Percentiles rank a stretch among this genome's conserved stretches.
phyloP scores from a whole-genome alignment of 1,139 yeast genomes.

The Geotrichum reessii region DNA sequence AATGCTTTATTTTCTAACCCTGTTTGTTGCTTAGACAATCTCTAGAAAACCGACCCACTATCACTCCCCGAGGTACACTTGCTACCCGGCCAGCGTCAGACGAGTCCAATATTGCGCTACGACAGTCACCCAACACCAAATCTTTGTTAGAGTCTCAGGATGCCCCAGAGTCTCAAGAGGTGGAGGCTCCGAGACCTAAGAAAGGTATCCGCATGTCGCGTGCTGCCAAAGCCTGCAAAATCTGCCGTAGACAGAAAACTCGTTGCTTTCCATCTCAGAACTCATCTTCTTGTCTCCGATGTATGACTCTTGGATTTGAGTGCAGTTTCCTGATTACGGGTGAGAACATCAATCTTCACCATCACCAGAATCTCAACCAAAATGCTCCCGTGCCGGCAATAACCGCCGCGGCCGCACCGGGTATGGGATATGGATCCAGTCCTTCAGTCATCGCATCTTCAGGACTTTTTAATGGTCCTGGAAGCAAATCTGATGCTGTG shows the following conservation, averaged over 20 bases:
- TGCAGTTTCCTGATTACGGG: slow-evolving; percentile 45
- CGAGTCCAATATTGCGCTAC: background rate
- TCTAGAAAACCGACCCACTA: background rate
- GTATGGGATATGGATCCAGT: background rate
- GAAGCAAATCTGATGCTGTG: background rate
- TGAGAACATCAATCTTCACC: slow-evolving; percentile 4
- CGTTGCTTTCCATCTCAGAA: slow-evolving; percentile 51
- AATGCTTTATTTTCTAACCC: background rate
- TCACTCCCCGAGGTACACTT: background rate
- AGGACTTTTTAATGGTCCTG: background rate
- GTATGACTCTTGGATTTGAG: slow-evolving; percentile 45
- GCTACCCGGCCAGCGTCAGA: background rate
- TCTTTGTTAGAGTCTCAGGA: background rate
- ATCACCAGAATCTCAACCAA: slow-evolving; percentile 14
- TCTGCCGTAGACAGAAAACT: slow-evolving; percentile 58
- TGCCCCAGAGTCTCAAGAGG: background rate
- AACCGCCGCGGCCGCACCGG: background rate
- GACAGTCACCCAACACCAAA: background rate
- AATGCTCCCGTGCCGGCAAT: background rate
- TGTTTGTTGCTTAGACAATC: background rate
- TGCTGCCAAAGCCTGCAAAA: slow-evolving; percentile 51
- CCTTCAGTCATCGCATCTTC: background rate
- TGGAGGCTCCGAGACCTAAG: slow-evolving; percentile 2
- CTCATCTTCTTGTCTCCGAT: slow-evolving; percentile 50
- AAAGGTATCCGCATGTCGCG: slow-evolving; percentile 17